Conservation (phyloP, 2,329 filamentous ascomycete species). For the Achaetomium macrosporum region DNA sequence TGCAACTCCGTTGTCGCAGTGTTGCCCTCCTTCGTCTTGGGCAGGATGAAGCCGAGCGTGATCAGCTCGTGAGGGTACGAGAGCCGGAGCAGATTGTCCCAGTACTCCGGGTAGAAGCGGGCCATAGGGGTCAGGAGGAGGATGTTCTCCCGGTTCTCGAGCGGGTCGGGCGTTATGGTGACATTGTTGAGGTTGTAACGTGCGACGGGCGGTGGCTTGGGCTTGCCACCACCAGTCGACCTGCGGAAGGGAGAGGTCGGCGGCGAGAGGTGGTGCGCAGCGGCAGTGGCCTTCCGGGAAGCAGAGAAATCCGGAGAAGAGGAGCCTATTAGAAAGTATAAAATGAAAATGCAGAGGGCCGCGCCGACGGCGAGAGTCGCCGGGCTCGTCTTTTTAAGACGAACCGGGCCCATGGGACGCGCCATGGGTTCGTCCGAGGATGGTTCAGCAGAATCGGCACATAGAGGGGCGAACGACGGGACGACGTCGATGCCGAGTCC, state of each 20-base stretch:
- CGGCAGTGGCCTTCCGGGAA: slow-evolving; percentile 42
- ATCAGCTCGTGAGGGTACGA: slow-evolving; percentile 91
- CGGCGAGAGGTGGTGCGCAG: slow-evolving; percentile 65
- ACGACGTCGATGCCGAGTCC: slow-evolving; percentile 3
- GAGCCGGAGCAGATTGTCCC: slow-evolving; percentile 83
- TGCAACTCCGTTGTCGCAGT: slow-evolving; percentile 77
- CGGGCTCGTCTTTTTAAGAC: slow-evolving; percentile 75
- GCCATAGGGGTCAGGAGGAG: slow-evolving; percentile 90
- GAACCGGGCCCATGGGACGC: slow-evolving; percentile 56
- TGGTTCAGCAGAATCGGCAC: slow-evolving; percentile 17
- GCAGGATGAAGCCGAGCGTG: slow-evolving; percentile 91
- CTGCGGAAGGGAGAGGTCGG: slow-evolving; percentile 71
- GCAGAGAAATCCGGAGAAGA: slow-evolving; percentile 32
- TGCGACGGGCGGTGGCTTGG: slow-evolving; percentile 72
- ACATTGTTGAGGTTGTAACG: slow-evolving; percentile 96
- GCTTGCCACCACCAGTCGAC: slow-evolving; percentile 43
- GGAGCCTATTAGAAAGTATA: slow-evolving; percentile 56
- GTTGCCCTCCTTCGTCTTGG: slow-evolving; percentile 89
- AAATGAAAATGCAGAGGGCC: slow-evolving; percentile 65
- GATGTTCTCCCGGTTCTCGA: slow-evolving; percentile 75
- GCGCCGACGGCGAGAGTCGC: slow-evolving; percentile 67
- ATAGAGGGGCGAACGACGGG: slow-evolving; percentile 13
- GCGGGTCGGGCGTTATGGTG: slow-evolving; percentile 70
- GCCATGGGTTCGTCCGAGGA: slow-evolving; percentile 38
- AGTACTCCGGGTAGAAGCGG: slow-evolving; percentile 90